These are phyloP conservation scores for Hanseniaspora thailandica DNA, from an alignment of 805 yeast genomes.

Conservation along the genomic window DNA sequence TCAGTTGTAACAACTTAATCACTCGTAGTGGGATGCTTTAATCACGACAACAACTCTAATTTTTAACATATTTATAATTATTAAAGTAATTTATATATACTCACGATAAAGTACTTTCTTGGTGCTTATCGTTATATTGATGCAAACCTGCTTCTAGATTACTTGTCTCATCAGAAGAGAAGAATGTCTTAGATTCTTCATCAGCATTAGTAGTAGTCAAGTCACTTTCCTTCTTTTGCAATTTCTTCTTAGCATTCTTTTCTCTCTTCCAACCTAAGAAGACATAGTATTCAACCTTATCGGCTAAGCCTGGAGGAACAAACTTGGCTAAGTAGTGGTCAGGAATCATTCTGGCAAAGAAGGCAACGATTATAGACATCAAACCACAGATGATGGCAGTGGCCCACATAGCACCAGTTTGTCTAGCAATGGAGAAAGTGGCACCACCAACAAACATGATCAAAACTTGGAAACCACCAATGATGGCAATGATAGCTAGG, in stretches of 20 bases:
- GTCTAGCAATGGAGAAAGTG: conserved; percentile 73
- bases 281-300: conserved; percentile 17
- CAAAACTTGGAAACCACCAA: conserved; percentile 72
- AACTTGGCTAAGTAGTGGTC: conserved; percentile 56
- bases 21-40: too few species aligned
- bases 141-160: conserved; percentile 8
- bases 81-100: too few species aligned
- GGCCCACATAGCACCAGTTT: conserved; percentile 82
- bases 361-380: conserved; percentile 69
- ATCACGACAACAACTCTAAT: too few species aligned
- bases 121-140: neutral
- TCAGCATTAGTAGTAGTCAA: neutral
- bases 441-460: conserved; percentile 97
- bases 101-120: too few species aligned
- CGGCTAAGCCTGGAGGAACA: conserved; percentile 53
- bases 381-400: conserved; percentile 74
- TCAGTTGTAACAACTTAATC: too few species aligned
- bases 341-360: conserved; percentile 66
- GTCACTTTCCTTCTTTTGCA: neutral
- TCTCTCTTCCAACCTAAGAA: conserved; percentile 14
- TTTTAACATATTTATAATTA: too few species aligned
- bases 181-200: neutral
- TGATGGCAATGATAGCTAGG: conserved; percentile 54
- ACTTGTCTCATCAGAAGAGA: conserved; percentile 6
- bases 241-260: neutral